Base-by-base conservation (phyloP, 2,329 filamentous ascomycete genomes). In the Calonectria henricotiae region DNA sequence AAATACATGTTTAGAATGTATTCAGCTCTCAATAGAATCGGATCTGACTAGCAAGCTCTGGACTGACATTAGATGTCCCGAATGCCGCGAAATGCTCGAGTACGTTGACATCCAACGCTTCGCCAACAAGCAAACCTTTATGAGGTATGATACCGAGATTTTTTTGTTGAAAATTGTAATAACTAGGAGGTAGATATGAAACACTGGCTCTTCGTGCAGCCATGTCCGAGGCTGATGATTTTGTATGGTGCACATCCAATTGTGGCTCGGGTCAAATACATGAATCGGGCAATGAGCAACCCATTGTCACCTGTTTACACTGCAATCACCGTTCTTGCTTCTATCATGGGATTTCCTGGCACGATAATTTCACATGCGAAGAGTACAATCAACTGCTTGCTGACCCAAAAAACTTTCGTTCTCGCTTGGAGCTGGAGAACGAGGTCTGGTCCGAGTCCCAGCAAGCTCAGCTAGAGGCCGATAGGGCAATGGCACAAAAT, bases 221-320 rank as follows among this genome's bases (percentile, higher is more conserved):
- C 12, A 79, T 89, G 64, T 82, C 83, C 20, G 76, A 80, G 23
- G 79, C 85, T 1, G 79, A 82, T 0, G 84, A 84, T 37, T 90
- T 89, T 72, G 77, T 84, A 15, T 89, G 87, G 85, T 91, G 89
- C 73, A 83, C 88, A 1, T 79, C 86, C 0, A 81, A 80, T 2
- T 91, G 89, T 73, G 83, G 80, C 9, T 85, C 82, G 1, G 88
- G 89, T 0, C 88, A 90, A 71, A 81, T 89, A 2, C 88, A 90
- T 55, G 80, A 82, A 1, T 81, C 77, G 4, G 84, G 84, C 17
- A 66, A 73, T 1, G 75, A 74, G 1, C 80, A 83, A 4, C 83
- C 86, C 0, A 85, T 84, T 20, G 82, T 86, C 44, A 81, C 79
- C 17, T 86, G 86, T 75, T 73, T 79, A 49, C 72, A 77, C 47